Evolutionary conservation across 1,139 yeast genomes (phyloP).

Genomic region (Kodamaea alishanica): DNA sequence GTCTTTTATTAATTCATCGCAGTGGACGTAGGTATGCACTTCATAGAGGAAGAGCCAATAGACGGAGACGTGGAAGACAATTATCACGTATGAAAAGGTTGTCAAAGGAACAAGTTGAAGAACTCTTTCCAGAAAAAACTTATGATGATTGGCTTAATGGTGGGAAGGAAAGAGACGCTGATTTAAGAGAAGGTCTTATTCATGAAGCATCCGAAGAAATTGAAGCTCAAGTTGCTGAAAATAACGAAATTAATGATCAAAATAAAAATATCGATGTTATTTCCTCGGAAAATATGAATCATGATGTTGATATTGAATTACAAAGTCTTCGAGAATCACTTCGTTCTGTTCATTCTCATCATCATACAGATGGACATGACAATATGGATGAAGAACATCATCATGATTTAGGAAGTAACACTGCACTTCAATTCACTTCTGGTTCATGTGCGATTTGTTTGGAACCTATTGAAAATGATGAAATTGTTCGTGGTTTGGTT

Average conservation of each 20-base stretch:
- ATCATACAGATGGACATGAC: too few relatives aligned
- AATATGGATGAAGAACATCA: too few relatives aligned
- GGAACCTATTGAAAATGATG: constrained; percentile 60
- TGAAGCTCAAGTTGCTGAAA: neutral
- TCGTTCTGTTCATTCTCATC: too few relatives aligned
- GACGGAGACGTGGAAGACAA: constrained; percentile 38
- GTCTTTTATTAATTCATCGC: constrained; percentile 28
- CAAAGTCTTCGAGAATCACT: too few relatives aligned
- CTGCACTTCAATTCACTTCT: constrained; percentile 53
- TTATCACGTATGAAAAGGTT: constrained; percentile 51
- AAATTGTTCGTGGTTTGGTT: constrained; percentile 63
- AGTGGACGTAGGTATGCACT: constrained; percentile 10
- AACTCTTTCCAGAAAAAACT: constrained; percentile 60
- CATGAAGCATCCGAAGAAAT: constrained; percentile 28
- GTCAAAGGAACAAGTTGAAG: constrained; percentile 59
- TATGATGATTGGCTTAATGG: constrained; percentile 62
- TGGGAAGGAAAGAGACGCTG: constrained; percentile 42
- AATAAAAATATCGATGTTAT: too few relatives aligned
- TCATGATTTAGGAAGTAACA: constrained; percentile 5
- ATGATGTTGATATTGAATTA: too few relatives aligned
- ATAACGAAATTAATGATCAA: neutral
- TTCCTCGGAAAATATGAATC: too few relatives aligned
- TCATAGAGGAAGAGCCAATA: constrained; percentile 5
- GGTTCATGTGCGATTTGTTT: constrained; percentile 83
- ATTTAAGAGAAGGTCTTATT: constrained; percentile 31